Evolutionary conservation across 1,284 basidiomycete species (phyloP), one percentile per base, ranked within the genome.

Genomic region (Ganoderma leucocontextum): DNA sequence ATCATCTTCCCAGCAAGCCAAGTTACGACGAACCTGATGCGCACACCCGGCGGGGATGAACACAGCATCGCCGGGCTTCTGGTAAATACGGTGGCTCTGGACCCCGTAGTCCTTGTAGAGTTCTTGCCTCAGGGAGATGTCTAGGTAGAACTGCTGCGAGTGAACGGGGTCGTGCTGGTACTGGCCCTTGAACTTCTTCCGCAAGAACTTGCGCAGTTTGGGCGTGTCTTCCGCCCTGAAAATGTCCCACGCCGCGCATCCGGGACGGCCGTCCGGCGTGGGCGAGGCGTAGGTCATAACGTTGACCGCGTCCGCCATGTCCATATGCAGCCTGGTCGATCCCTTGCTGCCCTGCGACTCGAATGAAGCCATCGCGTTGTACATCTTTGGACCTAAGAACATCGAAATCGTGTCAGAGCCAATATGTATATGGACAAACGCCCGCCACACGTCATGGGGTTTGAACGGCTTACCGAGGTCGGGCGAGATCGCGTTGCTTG

Each of bases 31-130:
- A 19, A 95, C 95, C 86, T 97, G 95, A 81, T 98, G 95, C 0
- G 96, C 96, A 79, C 95, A 98, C 41, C 97, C 96, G 1, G 96
- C 96, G 3, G 96, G 96, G 73, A 99, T 96, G 79, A 98, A 97
- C 13, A 99, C 91, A 0, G 95, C 96, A 75, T 99, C 93, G n/a
- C 96, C 95, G 1, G 93, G 93, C 72, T 88, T 87, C 80, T 99
- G 97, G 80, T 95, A 96, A 38, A 98, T 86, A 63, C 96, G 83
- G 82, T 91, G 93, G 72, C 93, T 93, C 78, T 82, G 87, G 49
- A 98, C 93, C 4, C 91, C 90, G 69, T 87, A 85, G 72, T 87
- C 81, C 9, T 90, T 86, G 73, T 77, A 92, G 49, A 99, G 82
- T 79, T 92, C 87, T 75, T 86, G 84, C 68, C 95, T 85, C 74